A percentile compares a stretch with the other conserved stretches of the same genome.
Conservation (phyloP, 2,329 filamentous ascomycete genomes). For the Dothidotthia symphoricarpi region DNA sequence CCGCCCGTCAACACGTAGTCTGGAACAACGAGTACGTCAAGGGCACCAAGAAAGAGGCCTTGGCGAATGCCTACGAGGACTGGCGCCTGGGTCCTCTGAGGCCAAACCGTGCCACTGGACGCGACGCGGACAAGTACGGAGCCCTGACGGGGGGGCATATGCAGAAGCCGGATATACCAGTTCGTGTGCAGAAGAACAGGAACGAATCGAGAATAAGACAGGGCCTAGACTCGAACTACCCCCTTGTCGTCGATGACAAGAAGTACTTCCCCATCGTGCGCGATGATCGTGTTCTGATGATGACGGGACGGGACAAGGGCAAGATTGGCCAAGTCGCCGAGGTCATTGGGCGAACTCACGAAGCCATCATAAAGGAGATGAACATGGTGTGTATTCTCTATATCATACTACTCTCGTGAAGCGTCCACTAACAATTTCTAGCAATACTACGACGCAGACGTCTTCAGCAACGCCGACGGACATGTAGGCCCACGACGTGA, state of each 20-base stretch:
- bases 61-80: conserved; percentile 65
- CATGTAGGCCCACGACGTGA: conserved; percentile 47
- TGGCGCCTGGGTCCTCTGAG: conserved; percentile 76
- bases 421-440: conserved; percentile 12
- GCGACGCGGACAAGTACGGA: conserved; percentile 58
- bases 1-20: conserved; percentile 16
- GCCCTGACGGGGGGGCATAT: conserved; percentile 44
- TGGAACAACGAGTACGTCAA: conserved; percentile 27
- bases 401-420: not conserved
- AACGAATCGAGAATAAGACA: conserved; percentile 21
- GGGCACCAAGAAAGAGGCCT: conserved; percentile 47
- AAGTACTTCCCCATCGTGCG: conserved; percentile 40
- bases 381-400: conserved; percentile 38
- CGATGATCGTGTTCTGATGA: conserved; percentile 78
- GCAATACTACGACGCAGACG: conserved; percentile 45
- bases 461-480: conserved; percentile 29
- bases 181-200: conserved; percentile 28
- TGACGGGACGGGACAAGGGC: conserved; percentile 75
- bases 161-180: conserved; percentile 41
- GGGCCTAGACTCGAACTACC: conserved; percentile 24
- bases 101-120: conserved; percentile 70
- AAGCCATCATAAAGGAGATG: conserved; percentile 39
- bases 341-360: conserved; percentile 46
- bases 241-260: conserved; percentile 30
- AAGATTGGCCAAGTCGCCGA: conserved; percentile 72